Evolutionary conservation across 208 protist genomes (phyloP).

Genomic region (Lotmaria passim): DNA sequence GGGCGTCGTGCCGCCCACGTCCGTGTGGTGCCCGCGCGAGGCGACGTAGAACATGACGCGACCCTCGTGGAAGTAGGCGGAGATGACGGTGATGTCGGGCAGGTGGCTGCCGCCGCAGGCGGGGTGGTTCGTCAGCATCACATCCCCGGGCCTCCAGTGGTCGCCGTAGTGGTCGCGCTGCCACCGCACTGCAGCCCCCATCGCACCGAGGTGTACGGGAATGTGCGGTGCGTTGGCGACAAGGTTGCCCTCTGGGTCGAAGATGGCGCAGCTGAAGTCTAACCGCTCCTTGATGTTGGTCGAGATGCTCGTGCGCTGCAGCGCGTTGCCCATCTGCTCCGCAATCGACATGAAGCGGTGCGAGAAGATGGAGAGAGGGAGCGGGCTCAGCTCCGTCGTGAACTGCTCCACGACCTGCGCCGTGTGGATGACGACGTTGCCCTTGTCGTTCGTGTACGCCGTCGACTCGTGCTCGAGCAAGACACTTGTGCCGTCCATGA

Average conservation of each 20-base stretch:
- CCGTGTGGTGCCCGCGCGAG: constrained; percentile 95
- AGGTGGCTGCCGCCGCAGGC: constrained; percentile 94
- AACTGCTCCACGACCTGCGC: constrained; percentile 46
- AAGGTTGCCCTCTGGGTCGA: constrained; percentile 91
- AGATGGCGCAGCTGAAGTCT: constrained; percentile 91
- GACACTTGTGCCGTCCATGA: constrained; percentile 91
- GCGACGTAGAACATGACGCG: constrained; percentile 93
- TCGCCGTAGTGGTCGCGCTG: constrained; percentile 67
- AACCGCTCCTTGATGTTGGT: constrained; percentile 97
- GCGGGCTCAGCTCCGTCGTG: constrained; percentile 64
- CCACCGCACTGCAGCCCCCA: constrained; percentile 91
- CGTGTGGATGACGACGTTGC: constrained; percentile 82
- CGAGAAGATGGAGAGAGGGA: constrained; percentile 93
- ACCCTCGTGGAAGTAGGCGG: constrained; percentile 78
- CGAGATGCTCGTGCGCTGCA: constrained; percentile 95
- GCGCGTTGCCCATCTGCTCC: constrained; percentile 96
- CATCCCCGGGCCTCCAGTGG: constrained; percentile 90
- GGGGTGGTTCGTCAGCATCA: constrained; percentile 95
- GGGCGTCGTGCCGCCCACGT: constrained; percentile 95
- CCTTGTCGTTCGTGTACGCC: constrained; percentile 78
- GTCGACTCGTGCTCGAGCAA: constrained; percentile 85
- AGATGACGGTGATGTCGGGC: constrained; percentile 97
- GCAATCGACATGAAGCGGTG: constrained; percentile 98
- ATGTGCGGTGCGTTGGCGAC: constrained; percentile 97
- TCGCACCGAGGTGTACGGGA: constrained; percentile 96